Conservation (phyloP, 768 basidiomycete genomes). For the Lentinula sp. region DNA sequence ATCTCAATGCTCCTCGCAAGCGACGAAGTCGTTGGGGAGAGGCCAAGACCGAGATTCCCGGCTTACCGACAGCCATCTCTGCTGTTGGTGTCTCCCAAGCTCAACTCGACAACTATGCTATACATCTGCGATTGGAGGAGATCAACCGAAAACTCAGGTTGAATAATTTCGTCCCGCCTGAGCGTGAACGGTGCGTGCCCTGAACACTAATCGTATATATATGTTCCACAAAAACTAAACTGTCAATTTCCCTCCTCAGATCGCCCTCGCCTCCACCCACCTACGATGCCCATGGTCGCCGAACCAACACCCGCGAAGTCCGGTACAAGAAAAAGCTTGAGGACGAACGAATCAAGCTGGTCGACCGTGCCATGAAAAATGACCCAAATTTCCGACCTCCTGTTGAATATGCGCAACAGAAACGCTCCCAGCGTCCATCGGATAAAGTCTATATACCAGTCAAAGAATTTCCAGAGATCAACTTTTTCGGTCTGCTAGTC, state of each 20-base stretch:
- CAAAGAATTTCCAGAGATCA: conserved; percentile 99
- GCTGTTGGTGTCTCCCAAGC: conserved; percentile 91
- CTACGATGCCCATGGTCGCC: conserved; percentile 94
- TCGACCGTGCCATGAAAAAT: conserved; percentile 94
- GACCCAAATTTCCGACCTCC: conserved; percentile 98
- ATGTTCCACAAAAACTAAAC: conserved; percentile 16
- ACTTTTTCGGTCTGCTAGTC: conserved; percentile 97
- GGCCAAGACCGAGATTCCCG: conserved; percentile 84
- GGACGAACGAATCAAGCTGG: conserved; percentile 86
- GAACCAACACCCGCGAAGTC: conserved; percentile 98
- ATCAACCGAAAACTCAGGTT: conserved; percentile 92
- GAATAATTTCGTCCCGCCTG: conserved; percentile 94
- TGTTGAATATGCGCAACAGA: conserved; percentile 92
- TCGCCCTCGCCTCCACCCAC: conserved; percentile 97
- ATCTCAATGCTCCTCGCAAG: conserved; percentile 85
- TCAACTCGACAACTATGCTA: conserved; percentile 97
- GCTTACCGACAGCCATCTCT: conserved; percentile 90
- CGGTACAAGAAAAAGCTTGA: conserved; percentile 95
- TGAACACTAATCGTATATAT: conserved; percentile 5
- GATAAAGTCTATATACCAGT: conserved; percentile 99
- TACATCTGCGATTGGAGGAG: conserved; percentile 93
- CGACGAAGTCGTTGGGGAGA: conserved; percentile 98
- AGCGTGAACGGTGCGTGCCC: conserved; percentile 74
- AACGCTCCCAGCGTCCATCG: conserved; percentile 86
- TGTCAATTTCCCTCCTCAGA: conserved; percentile 28